These are phyloP conservation scores for Zangia roseola DNA, from an alignment of 768 basidiomycete species.

Conservation along the genomic window DNA sequence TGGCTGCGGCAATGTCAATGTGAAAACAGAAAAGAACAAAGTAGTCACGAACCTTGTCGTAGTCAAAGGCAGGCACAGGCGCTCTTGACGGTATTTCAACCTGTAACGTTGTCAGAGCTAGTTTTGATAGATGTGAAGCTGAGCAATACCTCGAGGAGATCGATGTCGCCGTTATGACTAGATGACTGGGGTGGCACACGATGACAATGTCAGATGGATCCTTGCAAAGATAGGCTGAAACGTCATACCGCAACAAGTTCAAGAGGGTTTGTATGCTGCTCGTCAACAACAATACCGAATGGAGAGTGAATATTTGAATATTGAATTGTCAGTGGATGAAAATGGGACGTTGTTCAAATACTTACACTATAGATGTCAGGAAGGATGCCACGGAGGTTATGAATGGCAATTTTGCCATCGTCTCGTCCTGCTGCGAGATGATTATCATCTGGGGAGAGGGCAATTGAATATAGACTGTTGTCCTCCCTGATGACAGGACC, in stretches of 20 bases:
- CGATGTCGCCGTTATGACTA: neutral
- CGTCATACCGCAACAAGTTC: neutral
- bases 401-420: neutral
- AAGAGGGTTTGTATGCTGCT: no score
- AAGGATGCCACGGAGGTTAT: neutral
- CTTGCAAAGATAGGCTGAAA: neutral
- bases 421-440: constrained; percentile 3
- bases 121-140: neutral
- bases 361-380: neutral
- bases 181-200: no score
- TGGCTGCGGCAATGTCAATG: neutral
- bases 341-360: no score
- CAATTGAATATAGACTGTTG: neutral
- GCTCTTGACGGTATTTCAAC: neutral
- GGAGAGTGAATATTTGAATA: no score
- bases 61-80: neutral
- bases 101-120: neutral
- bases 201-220: no score
- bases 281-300: no score
- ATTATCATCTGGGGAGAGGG: neutral
- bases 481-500: neutral
- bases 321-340: no score
- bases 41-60: neutral
- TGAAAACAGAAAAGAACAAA: neutral
- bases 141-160: neutral